phyloP scores from a whole-genome alignment of 1,284 basidiomycete species.

The Trichosporon sp. region DNA sequence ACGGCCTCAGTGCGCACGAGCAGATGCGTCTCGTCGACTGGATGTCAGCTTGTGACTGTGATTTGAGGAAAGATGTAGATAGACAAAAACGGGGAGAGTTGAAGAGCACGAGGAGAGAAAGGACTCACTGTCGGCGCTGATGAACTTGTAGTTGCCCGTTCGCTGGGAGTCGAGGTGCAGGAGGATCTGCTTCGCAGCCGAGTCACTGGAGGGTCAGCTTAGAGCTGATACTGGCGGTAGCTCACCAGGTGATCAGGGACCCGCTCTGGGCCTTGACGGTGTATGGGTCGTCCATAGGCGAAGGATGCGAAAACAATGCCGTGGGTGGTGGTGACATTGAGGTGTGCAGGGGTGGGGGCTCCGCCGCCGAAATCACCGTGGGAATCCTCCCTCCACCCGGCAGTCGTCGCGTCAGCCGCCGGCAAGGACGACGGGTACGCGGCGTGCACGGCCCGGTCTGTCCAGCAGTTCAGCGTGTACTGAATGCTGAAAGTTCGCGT shows the following conservation, averaged over 20 bases:
- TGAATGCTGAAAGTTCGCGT: neutral
- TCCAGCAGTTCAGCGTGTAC: too few relatives aligned
- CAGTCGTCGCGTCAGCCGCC: neutral
- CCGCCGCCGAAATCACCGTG: neutral
- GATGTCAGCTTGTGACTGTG: neutral
- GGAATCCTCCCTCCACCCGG: conserved; percentile 1
- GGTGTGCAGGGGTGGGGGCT: neutral
- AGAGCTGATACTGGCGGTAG: neutral
- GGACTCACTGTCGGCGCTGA: conserved; percentile 45
- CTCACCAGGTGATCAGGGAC: conserved; percentile 34
- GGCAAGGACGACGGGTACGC: neutral
- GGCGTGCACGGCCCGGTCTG: conserved; percentile 1
- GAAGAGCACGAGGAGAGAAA: neutral
- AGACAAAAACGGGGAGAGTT: neutral
- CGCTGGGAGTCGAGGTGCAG: conserved; percentile 45
- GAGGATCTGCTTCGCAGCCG: conserved; percentile 54
- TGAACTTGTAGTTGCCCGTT: conserved; percentile 47
- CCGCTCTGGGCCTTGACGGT: conserved; percentile 31
- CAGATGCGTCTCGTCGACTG: conserved; percentile 51
- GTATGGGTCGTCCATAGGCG: conserved; percentile 30
- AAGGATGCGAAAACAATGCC: neutral
- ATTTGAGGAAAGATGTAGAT: too few relatives aligned
- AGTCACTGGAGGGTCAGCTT: conserved; percentile 41
- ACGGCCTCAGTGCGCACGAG: conserved; percentile 46
- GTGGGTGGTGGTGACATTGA: neutral